Base-by-base conservation (phyloP, 179 eudicot species). In the Silene coronaria region DNA sequence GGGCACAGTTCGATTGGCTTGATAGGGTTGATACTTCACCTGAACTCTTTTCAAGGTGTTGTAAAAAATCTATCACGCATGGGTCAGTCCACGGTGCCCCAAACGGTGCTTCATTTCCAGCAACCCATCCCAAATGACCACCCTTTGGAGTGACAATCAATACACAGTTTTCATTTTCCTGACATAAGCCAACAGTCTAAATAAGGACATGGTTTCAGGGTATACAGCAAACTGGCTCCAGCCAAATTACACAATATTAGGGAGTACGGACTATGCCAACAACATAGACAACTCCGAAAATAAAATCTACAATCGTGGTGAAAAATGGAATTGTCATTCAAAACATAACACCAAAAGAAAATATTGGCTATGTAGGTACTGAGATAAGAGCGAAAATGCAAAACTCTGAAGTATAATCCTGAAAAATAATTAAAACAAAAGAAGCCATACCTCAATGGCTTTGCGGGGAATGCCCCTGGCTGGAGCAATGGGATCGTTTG, bases 31-130 rank as follows among this genome's bases (percentile, higher is more conserved):
- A 26, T 67, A 58, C 46, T 63, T 71, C 45, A 30, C 76, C 72
- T 73, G 80, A 84, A 46, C 72, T 63, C 30, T 68, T 85, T 76
- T 92, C 87, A 36, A 89, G 82, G 84, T 89, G 84, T 67, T 88
- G 84, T 76, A 92, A 76, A 83, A 95, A 95, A 76, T 92, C 93
- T 76, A 92, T 92, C 70, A 95, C 99, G 60, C 86, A 72, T 8
- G 96, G 91, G 79, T 95, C 99, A 1, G 99, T 95, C 99, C 99
- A 95, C 1, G 98, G 99, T 76, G 90, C 89, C 73, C 99, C 97
- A 36, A 76, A 46, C 32, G 97, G 99, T 24, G 95, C 93, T 73
- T 81, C 91, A 0, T 57, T 51, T 10, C 99, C 97, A 3, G 99
- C 99, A 68, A 92, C 93, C 99, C 99, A 92, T 42, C 99, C 99